A percentile compares a stretch with the other conserved stretches of the same genome.
phyloP scores from a whole-genome alignment of 2,329 filamentous ascomycete species.

The Penicillium vulpinum region DNA sequence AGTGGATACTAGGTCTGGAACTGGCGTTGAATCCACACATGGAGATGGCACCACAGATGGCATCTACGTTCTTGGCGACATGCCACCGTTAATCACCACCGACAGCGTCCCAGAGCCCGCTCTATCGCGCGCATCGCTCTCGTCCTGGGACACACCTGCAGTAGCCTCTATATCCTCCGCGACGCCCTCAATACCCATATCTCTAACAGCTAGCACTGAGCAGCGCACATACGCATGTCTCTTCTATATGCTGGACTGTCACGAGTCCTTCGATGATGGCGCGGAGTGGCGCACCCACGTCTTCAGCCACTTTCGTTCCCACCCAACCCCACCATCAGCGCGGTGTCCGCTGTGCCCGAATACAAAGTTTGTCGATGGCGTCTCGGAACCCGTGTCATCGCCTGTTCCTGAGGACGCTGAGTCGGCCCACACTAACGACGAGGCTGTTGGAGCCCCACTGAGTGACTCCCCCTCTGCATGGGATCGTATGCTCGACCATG shows the following conservation, averaged over 20 bases:
- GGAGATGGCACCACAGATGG: constrained; percentile 1
- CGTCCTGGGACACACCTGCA: constrained; percentile 23
- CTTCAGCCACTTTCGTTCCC: constrained; percentile 46
- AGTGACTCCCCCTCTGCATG: constrained; percentile 34
- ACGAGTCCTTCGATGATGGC: constrained; percentile 40
- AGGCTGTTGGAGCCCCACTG: not conserved
- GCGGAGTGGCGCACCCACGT: constrained; percentile 47
- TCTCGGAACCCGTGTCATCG: constrained; percentile 16
- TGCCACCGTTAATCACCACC: constrained; percentile 10
- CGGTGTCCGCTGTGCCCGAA: constrained; percentile 47
- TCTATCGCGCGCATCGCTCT: constrained; percentile 24
- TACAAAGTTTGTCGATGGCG: constrained; percentile 21
- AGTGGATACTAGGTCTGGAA: constrained; percentile 29
- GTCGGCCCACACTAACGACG: not conserved
- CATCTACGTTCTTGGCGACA: constrained; percentile 24
- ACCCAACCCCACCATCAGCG: constrained; percentile 41
- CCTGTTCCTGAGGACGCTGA: not conserved
- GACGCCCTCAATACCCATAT: constrained; percentile 3
- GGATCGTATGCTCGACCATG: constrained; percentile 46
- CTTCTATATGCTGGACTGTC: constrained; percentile 49
- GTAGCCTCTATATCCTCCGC: constrained; percentile 10
- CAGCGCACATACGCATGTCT: constrained; percentile 38
- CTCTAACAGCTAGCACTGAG: not conserved
- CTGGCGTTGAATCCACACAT: constrained; percentile 21
- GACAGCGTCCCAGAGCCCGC: not conserved